These are phyloP conservation scores for Salvia miltiorrhiza DNA, from an alignment of 257 asterid genomes.

Conservation along the genomic window DNA sequence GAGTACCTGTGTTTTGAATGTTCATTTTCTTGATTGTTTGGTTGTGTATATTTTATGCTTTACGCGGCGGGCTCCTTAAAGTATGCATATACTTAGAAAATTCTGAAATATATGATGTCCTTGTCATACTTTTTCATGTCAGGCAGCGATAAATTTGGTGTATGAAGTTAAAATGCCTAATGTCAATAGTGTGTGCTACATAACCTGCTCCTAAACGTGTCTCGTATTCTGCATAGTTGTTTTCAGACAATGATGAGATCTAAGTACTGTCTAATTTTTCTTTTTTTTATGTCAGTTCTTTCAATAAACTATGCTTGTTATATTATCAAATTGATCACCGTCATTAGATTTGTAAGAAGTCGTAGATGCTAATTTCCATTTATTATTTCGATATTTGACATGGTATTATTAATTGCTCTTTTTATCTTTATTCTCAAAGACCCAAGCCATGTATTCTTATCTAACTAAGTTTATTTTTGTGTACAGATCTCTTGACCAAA, in stretches of 20 bases:
- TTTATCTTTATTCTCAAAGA: not conserved
- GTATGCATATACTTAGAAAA: not conserved
- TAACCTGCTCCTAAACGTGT: not conserved
- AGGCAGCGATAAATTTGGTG: not conserved
- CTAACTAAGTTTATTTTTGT: not conserved
- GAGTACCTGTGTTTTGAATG: not conserved
- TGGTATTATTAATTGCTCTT: not conserved
- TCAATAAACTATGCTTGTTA: not conserved
- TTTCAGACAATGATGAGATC: not conserved
- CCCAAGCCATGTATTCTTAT: not conserved
- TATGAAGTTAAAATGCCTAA: not conserved
- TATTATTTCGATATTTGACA: conserved; percentile 1
- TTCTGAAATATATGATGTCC: not conserved
- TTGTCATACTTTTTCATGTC: not conserved
- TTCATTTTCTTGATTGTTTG: not conserved
- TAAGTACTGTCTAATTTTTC: not conserved
- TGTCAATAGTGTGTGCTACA: not conserved
- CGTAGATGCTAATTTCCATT: not conserved
- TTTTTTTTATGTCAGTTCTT: not conserved
- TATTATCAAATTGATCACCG: not conserved
- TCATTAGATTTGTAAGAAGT: not conserved
- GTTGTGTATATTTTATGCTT: not conserved
- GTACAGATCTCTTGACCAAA: conserved; percentile 75
- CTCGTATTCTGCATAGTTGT: not conserved
- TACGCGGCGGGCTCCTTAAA: not conserved